A percentile compares a stretch with the other conserved stretches of the same genome.
Conservation (phyloP, 495 filamentous ascomycete genomes). For the Evansstolkia leycettana region DNA sequence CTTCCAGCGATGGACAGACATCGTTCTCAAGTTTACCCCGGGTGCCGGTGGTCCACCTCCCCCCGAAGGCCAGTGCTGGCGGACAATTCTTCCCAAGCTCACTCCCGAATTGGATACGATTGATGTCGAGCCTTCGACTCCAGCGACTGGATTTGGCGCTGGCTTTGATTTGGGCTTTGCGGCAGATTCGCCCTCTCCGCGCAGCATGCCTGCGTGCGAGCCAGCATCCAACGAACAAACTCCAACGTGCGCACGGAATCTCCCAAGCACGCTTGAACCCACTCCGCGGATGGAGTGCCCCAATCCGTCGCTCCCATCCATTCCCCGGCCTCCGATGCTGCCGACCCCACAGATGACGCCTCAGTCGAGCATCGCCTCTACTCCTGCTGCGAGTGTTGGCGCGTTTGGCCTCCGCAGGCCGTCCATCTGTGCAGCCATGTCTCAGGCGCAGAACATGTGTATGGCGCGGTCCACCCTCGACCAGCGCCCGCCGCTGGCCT, state of each 20-base stretch:
- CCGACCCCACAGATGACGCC: slow-evolving; percentile 75
- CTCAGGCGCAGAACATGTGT: slow-evolving; percentile 53
- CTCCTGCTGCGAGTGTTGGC: slow-evolving; percentile 81
- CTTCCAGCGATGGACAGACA: slow-evolving; percentile 86
- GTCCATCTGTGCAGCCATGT: slow-evolving; percentile 73
- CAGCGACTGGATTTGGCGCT: slow-evolving; percentile 11
- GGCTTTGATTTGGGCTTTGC: slow-evolving; percentile 18
- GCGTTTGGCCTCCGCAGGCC: slow-evolving; percentile 39
- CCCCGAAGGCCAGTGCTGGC: slow-evolving; percentile 48
- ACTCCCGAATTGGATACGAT: slow-evolving; percentile 49
- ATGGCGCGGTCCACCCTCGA: slow-evolving; percentile 51
- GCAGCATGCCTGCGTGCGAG: slow-evolving; percentile 14
- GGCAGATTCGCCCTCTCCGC: slow-evolving; percentile 24
- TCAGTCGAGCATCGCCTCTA: slow-evolving; percentile 57
- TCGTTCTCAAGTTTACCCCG: slow-evolving; percentile 77
- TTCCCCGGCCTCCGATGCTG: slow-evolving; percentile 52
- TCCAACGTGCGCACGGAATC: slow-evolving; percentile 28
- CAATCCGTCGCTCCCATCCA: slow-evolving; percentile 30
- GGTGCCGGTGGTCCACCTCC: slow-evolving; percentile 21
- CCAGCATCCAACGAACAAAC: slow-evolving; percentile 25
- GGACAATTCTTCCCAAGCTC: slow-evolving; percentile 60
- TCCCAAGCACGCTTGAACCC: slow-evolving; percentile 51
- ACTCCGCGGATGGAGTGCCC: slow-evolving; percentile 19
- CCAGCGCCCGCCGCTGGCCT: slow-evolving; percentile 36
- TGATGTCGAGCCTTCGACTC: slow-evolving; percentile 21